Percentiles rank a stretch among this genome's conserved stretches.
phyloP scores from a whole-genome alignment of 148 eudicot genomes.

The Arbutus unedo region DNA sequence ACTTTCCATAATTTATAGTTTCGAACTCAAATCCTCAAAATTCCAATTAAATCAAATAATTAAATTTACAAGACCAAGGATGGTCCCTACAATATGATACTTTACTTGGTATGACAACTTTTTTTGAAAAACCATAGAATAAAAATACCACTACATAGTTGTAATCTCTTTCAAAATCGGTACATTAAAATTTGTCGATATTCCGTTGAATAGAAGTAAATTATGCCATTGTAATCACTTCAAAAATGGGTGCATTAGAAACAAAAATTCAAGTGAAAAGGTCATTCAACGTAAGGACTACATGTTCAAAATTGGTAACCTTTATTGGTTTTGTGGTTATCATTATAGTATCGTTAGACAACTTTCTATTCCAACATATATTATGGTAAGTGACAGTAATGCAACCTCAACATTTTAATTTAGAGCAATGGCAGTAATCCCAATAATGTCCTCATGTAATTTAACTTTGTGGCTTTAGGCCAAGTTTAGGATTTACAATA shows the following conservation, averaged over 20 bases:
- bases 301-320: neutral
- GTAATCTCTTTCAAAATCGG: neutral
- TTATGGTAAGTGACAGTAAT: neutral
- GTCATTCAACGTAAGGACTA: neutral
- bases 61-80: too few species aligned
- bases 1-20: too few species aligned
- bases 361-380: too few species aligned
- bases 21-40: too few species aligned
- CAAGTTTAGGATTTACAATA: neutral
- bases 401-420: neutral
- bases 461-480: neutral
- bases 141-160: neutral
- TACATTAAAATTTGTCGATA: neutral
- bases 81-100: neutral
- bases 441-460: neutral
- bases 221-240: neutral
- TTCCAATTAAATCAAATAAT: too few species aligned
- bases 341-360: neutral
- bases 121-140: neutral
- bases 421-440: neutral
- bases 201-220: neutral
- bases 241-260: neutral
- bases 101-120: neutral
- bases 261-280: neutral
- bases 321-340: neutral